phyloP scores from a whole-genome alignment of 2,329 filamentous ascomycete species.

The Penicillium sp. region DNA sequence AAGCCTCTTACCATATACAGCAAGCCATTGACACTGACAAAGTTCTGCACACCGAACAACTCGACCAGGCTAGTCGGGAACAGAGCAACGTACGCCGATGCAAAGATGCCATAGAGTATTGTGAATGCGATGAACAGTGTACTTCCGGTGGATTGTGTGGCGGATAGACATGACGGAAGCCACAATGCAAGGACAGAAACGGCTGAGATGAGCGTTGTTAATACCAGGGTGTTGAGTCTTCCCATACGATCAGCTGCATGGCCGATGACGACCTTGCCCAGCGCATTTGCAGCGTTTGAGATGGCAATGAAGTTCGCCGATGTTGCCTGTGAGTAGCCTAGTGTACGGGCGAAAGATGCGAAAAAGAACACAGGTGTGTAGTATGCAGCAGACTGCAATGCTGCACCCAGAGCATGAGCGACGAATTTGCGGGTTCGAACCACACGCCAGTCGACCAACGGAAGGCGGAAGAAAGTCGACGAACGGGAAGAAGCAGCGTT shows the following conservation, averaged over 20 bases:
- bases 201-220: constrained; percentile 24
- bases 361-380: constrained; percentile 36
- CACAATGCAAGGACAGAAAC: constrained; percentile 23
- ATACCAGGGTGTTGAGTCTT: constrained; percentile 33
- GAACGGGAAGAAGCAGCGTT: constrained; percentile 12
- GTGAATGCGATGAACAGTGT: constrained; percentile 27
- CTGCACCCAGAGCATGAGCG: constrained; percentile 29
- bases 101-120: constrained; percentile 32
- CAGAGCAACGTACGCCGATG: constrained; percentile 33
- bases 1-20: constrained; percentile 35
- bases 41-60: constrained; percentile 34
- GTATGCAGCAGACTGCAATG: constrained; percentile 34
- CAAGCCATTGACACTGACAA: constrained; percentile 33
- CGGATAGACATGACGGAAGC: constrained; percentile 18
- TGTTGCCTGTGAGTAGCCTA: constrained; percentile 31
- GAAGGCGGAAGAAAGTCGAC: constrained; percentile 18
- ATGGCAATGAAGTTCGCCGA: constrained; percentile 36
- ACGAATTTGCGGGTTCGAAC: constrained; percentile 29
- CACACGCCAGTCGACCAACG: constrained; percentile 30
- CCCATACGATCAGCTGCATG: constrained; percentile 33
- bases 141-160: constrained; percentile 9
- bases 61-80: constrained; percentile 36
- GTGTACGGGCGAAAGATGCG: constrained; percentile 31
- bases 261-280: constrained; percentile 34
- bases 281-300: constrained; percentile 35